Evolutionary conservation across 1,139 yeast species (phyloP).

Genomic region (Casaregolazyma suthepensis): DNA sequence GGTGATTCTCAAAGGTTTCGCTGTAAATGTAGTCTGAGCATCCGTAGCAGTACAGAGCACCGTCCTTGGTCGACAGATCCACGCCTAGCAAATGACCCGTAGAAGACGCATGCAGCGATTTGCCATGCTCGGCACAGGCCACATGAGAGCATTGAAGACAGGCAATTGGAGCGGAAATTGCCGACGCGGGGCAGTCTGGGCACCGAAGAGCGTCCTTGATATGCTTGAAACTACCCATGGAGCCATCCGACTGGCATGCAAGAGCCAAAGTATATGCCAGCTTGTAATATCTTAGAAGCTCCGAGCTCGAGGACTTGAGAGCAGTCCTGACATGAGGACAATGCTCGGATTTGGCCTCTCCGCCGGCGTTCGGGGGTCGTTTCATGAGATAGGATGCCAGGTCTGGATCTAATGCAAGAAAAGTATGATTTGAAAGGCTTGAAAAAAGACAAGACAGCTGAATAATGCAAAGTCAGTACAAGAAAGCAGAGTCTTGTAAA

Average conservation of each 20-base stretch:
- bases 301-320: not conserved
- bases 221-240: not conserved
- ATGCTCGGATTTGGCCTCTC: not conserved
- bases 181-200: conserved; percentile 1
- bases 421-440: not conserved
- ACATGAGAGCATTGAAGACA: conserved; percentile 82
- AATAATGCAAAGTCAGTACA: not conserved
- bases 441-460: not conserved
- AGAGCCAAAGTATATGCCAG: not conserved
- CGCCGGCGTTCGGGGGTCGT: conserved; percentile 1
- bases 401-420: not conserved
- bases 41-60: conserved; percentile 55
- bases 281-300: not conserved
- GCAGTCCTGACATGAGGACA: not conserved
- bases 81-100: conserved; percentile 68
- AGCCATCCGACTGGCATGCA: not conserved
- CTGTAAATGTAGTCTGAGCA: conserved; percentile 71
- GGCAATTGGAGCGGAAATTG: conserved; percentile 32
- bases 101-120: conserved; percentile 52
- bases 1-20: conserved; percentile 45
- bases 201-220: not conserved
- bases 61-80: conserved; percentile 21
- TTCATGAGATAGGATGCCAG: not conserved
- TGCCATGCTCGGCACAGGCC: conserved; percentile 65
- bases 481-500: not conserved